Evolutionary conservation across 345 rosid genomes (phyloP).

Genomic region (Murraya paniculata): DNA sequence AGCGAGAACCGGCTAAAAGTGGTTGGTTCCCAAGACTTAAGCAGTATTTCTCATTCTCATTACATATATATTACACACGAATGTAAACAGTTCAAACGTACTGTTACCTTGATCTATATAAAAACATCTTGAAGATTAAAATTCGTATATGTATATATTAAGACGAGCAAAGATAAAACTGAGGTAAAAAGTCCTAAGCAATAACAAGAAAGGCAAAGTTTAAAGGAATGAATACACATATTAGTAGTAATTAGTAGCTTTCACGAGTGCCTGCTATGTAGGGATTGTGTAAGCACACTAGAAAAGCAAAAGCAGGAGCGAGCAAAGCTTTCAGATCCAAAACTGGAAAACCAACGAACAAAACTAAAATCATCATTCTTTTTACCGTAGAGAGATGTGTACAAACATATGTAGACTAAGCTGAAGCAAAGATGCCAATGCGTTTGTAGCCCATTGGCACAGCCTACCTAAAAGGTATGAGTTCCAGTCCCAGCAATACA

Average conservation of each 20-base stretch:
- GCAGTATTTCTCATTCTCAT: too few relatives aligned
- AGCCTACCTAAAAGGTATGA: too few relatives aligned
- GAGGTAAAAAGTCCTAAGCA: background rate
- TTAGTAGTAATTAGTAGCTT: background rate
- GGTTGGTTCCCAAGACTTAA: background rate
- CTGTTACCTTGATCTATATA: too few relatives aligned
- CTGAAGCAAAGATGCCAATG: conserved; percentile 13
- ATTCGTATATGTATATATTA: background rate
- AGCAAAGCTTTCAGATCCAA: too few relatives aligned
- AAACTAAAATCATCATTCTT: background rate
- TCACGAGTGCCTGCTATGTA: background rate
- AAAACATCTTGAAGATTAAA: background rate
- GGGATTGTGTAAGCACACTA: background rate
- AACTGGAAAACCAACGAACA: background rate
- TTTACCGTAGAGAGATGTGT: background rate
- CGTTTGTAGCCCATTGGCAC: too few relatives aligned
- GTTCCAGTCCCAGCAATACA: too few relatives aligned
- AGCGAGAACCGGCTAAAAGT: background rate
- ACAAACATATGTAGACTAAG: background rate
- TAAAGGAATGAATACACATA: background rate
- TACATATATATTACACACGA: too few relatives aligned
- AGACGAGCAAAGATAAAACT: too few relatives aligned
- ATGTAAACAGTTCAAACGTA: too few relatives aligned
- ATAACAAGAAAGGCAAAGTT: background rate
- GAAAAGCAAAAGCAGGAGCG: background rate